Percentiles rank a stretch among this genome's conserved stretches.
These are phyloP conservation scores for Daedaleopsis sinensis DNA, from an alignment of 768 basidiomycete genomes.

Conservation along the genomic window DNA sequence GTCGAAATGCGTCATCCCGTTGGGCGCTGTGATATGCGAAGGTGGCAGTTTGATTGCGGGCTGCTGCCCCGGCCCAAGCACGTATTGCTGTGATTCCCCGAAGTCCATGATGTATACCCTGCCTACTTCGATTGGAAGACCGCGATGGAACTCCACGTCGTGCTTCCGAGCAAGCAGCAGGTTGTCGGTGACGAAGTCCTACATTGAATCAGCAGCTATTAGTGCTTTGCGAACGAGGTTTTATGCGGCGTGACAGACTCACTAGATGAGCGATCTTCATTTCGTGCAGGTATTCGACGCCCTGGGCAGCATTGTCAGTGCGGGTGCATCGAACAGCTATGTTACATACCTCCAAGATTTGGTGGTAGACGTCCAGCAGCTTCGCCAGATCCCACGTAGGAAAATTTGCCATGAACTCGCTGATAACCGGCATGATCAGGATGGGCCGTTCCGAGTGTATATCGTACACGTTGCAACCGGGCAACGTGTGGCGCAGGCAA, in stretches of 20 bases:
- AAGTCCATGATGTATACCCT: conserved; percentile 10
- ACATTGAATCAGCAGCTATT: neutral
- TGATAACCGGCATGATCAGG: neutral
- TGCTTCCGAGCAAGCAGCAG: neutral
- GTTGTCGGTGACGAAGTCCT: neutral
- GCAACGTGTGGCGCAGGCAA: neutral
- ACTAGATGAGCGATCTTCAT: conserved; percentile 1
- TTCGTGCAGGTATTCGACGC: conserved; percentile 2
- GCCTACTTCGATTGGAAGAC: neutral
- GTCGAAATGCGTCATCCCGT: neutral
- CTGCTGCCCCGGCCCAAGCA: neutral
- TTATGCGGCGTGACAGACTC: neutral
- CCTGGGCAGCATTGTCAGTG: neutral
- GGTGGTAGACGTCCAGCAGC: neutral
- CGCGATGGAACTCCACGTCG: neutral
- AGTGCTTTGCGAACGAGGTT: neutral
- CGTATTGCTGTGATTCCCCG: neutral
- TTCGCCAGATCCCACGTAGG: neutral
- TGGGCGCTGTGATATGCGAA: neutral
- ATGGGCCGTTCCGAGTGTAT: neutral
- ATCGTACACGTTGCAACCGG: neutral
- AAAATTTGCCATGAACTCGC: neutral
- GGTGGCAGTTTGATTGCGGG: neutral
- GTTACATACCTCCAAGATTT: neutral
- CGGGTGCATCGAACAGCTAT: neutral